Base-by-base conservation (phyloP, 176 grass and related monocot genomes). In the Sorghum bicolor region DNA sequence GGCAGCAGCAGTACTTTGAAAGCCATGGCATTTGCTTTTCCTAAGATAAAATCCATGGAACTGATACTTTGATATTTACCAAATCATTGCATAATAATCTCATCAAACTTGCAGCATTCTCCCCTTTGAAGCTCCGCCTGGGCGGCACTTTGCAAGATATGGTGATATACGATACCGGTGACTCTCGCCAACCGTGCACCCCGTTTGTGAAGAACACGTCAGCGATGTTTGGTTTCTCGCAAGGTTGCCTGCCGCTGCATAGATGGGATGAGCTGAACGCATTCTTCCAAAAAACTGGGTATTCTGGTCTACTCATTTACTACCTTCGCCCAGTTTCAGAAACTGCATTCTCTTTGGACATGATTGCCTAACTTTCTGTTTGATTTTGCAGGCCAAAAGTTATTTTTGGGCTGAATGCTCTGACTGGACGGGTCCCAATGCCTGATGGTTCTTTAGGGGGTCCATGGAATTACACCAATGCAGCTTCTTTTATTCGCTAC, bases 181-280 rank as follows among this genome's bases (percentile, higher is more conserved):
- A 78, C 15, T 24, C 76, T 73, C n/a, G 15, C 0, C 89, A 86
- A 17, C 72, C 84, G 20, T 99, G 96, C 72, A 78, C 70, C 2
- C 86, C 88, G 0, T 99, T 99, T 69, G 28, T 77, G 20, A 94
- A 92, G 84, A 94, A 93, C 82, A 10, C 66, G 0, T 96, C 96
- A 4, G 87, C 78, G 4, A 88, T 99, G 87, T 96, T 99, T 64
- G 91, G 96, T 38, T 99, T 99, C 66, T 82, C 76, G 0, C 55
- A 89, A 45, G 96, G 96, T 15, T 99, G 96, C 86, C 77, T 99
- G 44, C 89, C 91, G 1, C 64, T 96, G 93, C 34, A 77, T 62
- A 96, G 96, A 94, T 99, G 96, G 93, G 96, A 99, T 30, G 93
- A 92, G 62, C 96, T 99, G 33, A 99, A 94, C 38, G 62, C 62